Evolutionary conservation across 2,329 filamentous ascomycete genomes (phyloP), one percentile per base, ranked within the genome.

Genomic region (Cercospora citrullina): DNA sequence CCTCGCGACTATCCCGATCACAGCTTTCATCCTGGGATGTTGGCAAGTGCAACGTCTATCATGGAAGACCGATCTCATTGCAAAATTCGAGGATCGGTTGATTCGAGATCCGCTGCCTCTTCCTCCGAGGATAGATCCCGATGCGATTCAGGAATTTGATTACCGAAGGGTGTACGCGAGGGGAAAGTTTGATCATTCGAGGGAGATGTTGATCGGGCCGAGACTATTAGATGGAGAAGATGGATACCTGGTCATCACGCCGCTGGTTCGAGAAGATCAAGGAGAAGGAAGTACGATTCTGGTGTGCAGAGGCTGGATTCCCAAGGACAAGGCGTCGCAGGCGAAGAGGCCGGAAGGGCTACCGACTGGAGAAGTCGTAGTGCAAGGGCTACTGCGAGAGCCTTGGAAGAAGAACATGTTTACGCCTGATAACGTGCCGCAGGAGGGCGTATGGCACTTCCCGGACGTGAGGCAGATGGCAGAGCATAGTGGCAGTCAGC

Each of bases 381-480:
- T 99, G 2, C 89, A 97, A 81, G 95, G 95, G 0, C 76, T 99
- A 78, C 78, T 99, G 78, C 83, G 95, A 68, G 89, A 95, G 81
- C 94, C 94, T 8, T 96, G 92, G 87, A 95, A 96, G 86, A 96
- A 94, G 85, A 99, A 99, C 79, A 91, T 94, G 87, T 99, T 99
- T 79, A 99, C 95, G 65, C 95, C 95, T 0, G 89, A 91, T 0
- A 99, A 99, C 75, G 84, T 88, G 73, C 94, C 94, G 0, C 90
- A 94, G 73, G 89, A 89, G 77, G 88, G 90, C 68, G 90, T 93
- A 79, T 99, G 96, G 79, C 97, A 97, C 81, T 99, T 99, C 77
- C 94, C 95, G 0, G 94, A 97, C 80, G 92, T 99, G 26, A 80
- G 86, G 75, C 88, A 97, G 84, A 99, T 99, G 95, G 95, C 95